A percentile compares a stretch with the other conserved stretches of the same genome.
phyloP scores from a whole-genome alignment of 1,139 yeast genomes.

The Lizanozyma gosingica region DNA sequence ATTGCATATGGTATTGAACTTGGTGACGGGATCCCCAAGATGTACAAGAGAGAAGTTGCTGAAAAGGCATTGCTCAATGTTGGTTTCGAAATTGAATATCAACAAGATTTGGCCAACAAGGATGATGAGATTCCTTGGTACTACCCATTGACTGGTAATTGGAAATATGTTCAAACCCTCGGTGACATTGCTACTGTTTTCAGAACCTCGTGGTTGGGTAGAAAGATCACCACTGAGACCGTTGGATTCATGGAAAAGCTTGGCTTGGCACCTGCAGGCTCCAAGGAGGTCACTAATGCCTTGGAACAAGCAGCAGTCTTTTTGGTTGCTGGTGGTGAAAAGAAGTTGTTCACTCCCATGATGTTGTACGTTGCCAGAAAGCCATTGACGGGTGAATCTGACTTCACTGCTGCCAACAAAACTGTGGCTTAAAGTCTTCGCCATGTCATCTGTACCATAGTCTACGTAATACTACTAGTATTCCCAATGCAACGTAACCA shows the following conservation, averaged over 20 bases:
- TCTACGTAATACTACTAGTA: no score
- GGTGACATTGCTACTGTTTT: conserved; percentile 76
- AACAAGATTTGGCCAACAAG: conserved; percentile 74
- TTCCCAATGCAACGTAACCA: no score
- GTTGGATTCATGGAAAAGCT: conserved; percentile 75
- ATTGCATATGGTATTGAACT: conserved; percentile 95
- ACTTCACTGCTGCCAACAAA: neutral
- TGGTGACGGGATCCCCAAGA: conserved; percentile 98
- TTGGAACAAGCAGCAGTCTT: conserved; percentile 96
- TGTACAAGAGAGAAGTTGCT: conserved; percentile 83
- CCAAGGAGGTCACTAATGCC: conserved; percentile 83
- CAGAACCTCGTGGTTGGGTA: conserved; percentile 84
- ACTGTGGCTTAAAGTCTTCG: neutral
- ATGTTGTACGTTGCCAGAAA: conserved; percentile 82
- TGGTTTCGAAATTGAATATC: conserved; percentile 75
- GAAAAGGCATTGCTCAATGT: conserved; percentile 76
- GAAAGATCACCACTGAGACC: conserved; percentile 71
- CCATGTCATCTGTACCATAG: no score
- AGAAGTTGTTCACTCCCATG: conserved; percentile 92
- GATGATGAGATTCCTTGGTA: conserved; percentile 94
- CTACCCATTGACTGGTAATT: conserved; percentile 92
- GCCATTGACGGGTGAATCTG: conserved; percentile 29
- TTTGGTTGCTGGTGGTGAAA: conserved; percentile 86
- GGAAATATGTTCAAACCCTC: conserved; percentile 74
- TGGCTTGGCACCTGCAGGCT: conserved; percentile 91